Evolutionary conservation across 139 green algal genomes (phyloP).

Genomic region (Chlamydomonas sphaeroides): DNA sequence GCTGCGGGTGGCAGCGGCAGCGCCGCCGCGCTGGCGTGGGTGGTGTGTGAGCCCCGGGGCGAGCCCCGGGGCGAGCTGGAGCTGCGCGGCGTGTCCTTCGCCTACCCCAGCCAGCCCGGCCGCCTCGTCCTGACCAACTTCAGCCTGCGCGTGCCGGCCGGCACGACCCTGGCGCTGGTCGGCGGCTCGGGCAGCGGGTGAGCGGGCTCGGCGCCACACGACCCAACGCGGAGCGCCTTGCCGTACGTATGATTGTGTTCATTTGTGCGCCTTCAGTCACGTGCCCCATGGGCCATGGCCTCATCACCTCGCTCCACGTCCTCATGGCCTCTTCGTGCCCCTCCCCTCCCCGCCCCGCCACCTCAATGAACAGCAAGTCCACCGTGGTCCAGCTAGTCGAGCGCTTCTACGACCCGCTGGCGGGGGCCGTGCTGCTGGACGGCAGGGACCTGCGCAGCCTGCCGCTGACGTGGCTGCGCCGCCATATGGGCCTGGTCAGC

Average conservation of each 20-base stretch:
- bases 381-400: constrained; percentile 76
- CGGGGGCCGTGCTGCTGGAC: constrained; percentile 75
- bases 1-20: too few relatives aligned
- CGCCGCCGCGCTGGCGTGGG: too few relatives aligned
- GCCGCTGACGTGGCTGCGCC: constrained; percentile 80
- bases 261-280: too few relatives aligned
- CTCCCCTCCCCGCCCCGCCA: too few relatives aligned
- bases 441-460: constrained; percentile 78
- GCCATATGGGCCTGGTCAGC: constrained; percentile 78
- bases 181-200: constrained; percentile 85
- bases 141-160: constrained; percentile 69
- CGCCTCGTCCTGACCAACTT: constrained; percentile 69
- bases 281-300: too few relatives aligned
- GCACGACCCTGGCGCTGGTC: constrained; percentile 90
- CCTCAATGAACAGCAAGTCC: too few relatives aligned
- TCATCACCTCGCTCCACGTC: too few relatives aligned
- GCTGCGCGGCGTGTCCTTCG: constrained; percentile 69
- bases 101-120: constrained; percentile 82
- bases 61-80: constrained; percentile 38
- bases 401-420: constrained; percentile 91
- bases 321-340: too few relatives aligned
- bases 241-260: too few relatives aligned
- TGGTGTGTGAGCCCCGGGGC: too few relatives aligned
- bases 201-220: too few relatives aligned
- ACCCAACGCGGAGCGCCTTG: too few relatives aligned